Base-by-base conservation (phyloP, 148 eudicot species). In the Rhododendron mucronatum region DNA sequence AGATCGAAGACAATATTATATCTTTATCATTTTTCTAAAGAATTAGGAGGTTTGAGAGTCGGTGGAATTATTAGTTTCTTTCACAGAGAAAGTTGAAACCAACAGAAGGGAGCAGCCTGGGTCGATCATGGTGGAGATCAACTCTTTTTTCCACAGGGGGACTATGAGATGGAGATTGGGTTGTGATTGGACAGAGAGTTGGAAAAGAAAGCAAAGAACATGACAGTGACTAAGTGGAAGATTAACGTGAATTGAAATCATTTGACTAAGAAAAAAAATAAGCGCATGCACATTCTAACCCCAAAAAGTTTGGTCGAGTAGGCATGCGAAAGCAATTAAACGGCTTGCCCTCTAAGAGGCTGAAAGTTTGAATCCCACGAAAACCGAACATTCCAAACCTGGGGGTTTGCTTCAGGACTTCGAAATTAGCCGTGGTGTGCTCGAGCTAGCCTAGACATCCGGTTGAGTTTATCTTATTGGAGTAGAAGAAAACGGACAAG, bases 211-310 rank as follows among this genome's bases (percentile, higher is more conserved):
- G 30, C 11, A 75, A 51, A 74, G 26, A 71, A 71, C 26, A 50
- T 33, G 86, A 57, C 10, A 76, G 73, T 21, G 86, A 76, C 86
- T 37, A 23, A 84, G 86, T 84, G 86, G 73, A 76, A 84, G 26
- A 77, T 53, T 28, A 23, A n/a, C 39, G 44, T 35, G 53, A 50
- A 26, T 76, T 77, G 67, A 84, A 48, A 1, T 33, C 65, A 51
- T 41, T 53, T 26, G 9, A 33, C 50, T 12, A 20, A 65, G 5
- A 16, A 28, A 85, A 53, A 45, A 78, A n/a, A 0, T 0, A 1
- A 61, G 7, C 45, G 21, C 55, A 76, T 45, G 47, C 28, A 30
- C 18, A 7, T 30, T 4, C 85, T 7, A 23, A 16, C 21, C 16
- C 1, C 55, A 51, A 51, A 51, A 4, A 3, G 1, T 55, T 55